Conservation (phyloP, 345 rosid genomes). For the Lepidium aucheri region DNA sequence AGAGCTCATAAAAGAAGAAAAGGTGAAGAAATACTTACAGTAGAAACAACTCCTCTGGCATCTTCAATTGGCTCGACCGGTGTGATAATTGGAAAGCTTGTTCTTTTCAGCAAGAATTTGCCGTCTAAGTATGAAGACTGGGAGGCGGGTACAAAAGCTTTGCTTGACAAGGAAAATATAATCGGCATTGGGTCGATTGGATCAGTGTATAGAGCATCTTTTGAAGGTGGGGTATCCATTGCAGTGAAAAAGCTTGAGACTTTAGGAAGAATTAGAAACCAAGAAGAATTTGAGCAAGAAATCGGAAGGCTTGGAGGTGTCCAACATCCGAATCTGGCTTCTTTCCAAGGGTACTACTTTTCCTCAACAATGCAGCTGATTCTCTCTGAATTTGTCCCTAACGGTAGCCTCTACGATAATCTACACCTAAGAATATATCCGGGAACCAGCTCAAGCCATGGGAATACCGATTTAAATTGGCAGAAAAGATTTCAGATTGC, state of each 20-base stretch:
- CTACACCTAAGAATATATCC: slow-evolving; percentile 50
- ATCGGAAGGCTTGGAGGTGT: slow-evolving; percentile 71
- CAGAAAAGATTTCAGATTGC: slow-evolving; percentile 83
- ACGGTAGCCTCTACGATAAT: slow-evolving; percentile 76
- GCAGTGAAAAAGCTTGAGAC: slow-evolving; percentile 94
- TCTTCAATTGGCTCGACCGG: slow-evolving; percentile 55
- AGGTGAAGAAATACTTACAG: slow-evolving; percentile 36
- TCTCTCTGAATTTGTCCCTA: slow-evolving; percentile 60
- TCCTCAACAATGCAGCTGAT: slow-evolving; percentile 77
- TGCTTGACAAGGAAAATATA: slow-evolving; percentile 81
- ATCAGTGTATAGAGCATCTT: slow-evolving; percentile 65
- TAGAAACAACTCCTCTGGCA: slow-evolving; percentile 71
- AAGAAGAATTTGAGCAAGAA: slow-evolving; percentile 90
- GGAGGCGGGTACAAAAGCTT: slow-evolving; percentile 87
- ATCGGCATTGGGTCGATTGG: slow-evolving; percentile 90
- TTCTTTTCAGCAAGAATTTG: slow-evolving; percentile 83
- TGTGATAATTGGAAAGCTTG: slow-evolving; percentile 81
- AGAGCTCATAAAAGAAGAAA: slow-evolving; percentile 51
- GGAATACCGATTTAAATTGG: slow-evolving; percentile 65
- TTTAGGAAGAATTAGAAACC: slow-evolving; percentile 76
- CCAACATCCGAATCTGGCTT: slow-evolving; percentile 61
- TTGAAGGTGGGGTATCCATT: slow-evolving; percentile 84
- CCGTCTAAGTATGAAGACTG: slow-evolving; percentile 96
- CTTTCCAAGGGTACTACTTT: slow-evolving; percentile 89
- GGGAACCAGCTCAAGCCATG: slow-evolving; percentile 56